Conservation (phyloP, 768 basidiomycete species). For the Royoungia palumana region DNA sequence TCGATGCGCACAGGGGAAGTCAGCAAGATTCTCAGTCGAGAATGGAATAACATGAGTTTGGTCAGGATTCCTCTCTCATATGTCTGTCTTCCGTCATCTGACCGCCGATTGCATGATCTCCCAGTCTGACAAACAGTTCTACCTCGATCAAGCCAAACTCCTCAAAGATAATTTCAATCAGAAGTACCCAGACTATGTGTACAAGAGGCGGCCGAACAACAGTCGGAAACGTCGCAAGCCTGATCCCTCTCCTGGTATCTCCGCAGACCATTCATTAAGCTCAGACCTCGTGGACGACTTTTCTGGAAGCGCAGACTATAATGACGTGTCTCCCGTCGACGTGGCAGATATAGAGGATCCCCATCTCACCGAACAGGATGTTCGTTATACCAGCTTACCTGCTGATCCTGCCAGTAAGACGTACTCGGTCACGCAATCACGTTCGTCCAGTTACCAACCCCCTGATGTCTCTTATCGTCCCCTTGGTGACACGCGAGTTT, state of each 20-base stretch:
- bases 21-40: slow-evolving; percentile 81
- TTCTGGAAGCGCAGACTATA: slow-evolving; percentile 27
- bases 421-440: slow-evolving; percentile 15
- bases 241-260: slow-evolving; percentile 30
- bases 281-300: slow-evolving; percentile 35
- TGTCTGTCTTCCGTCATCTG: slow-evolving; percentile 9
- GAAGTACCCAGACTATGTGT: slow-evolving; percentile 88
- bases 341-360: slow-evolving; percentile 22
- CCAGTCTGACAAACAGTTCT: slow-evolving; percentile 81
- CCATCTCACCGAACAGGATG: slow-evolving; percentile 15
- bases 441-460: slow-evolving; percentile 24
- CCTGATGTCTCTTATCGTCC: slow-evolving; percentile 23
- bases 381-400: slow-evolving; percentile 19
- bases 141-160: slow-evolving; percentile 81
- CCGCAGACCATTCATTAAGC: slow-evolving; percentile 29
- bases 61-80: slow-evolving; percentile 40
- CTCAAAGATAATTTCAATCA: slow-evolving; percentile 83
- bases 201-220: slow-evolving; percentile 84
- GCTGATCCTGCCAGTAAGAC: slow-evolving; percentile 17
- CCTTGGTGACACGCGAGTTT: slow-evolving; percentile 24
- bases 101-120: slow-evolving; percentile 6
- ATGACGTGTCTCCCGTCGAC: slow-evolving; percentile 42
- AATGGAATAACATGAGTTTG: slow-evolving; percentile 79
- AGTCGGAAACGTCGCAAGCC: slow-evolving; percentile 61
- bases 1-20: slow-evolving; percentile 89